A percentile compares a stretch with the other conserved stretches of the same genome.
Conservation (phyloP, 139 green algal genomes). For the Chlorella sp. region DNA sequence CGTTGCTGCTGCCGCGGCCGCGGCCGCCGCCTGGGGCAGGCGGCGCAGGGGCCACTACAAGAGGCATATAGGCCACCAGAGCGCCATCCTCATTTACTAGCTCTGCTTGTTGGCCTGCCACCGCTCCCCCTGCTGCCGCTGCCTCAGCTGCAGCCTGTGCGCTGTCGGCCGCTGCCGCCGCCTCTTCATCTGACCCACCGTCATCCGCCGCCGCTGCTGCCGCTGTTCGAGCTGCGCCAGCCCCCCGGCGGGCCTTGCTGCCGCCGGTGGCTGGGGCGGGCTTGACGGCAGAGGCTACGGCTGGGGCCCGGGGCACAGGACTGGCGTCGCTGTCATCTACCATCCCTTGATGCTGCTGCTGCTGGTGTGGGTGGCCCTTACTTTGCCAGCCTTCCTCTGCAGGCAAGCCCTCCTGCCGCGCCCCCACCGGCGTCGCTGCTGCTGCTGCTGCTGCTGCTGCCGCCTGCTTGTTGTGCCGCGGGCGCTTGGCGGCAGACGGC, state of each 20-base stretch:
- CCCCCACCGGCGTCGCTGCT: background rate
- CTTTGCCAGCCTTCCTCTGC: constrained; percentile 15
- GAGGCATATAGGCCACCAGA: background rate
- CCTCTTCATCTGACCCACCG: background rate
- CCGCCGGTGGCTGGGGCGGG: background rate
- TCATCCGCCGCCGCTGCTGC: background rate
- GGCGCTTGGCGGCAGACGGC: constrained; percentile 1
- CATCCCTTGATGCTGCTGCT: background rate
- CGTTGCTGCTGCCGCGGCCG: background rate
- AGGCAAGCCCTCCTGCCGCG: background rate
- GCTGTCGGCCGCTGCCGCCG: background rate
- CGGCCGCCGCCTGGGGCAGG: background rate
- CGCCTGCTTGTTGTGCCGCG: too few relatives aligned
- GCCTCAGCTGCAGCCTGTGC: background rate
- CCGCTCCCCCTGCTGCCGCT: background rate
- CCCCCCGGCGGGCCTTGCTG: background rate
- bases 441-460: background rate
- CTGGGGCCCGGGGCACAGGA: background rate
- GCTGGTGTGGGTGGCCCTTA: background rate
- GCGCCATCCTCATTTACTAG: background rate
- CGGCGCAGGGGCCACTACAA: background rate
- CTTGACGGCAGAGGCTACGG: background rate
- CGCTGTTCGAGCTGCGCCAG: background rate
- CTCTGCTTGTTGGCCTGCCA: background rate
- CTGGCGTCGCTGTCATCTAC: background rate